A percentile compares a stretch with the other conserved stretches of the same genome.
Evolutionary conservation across 768 basidiomycete genomes (phyloP).

Genomic region (Mrakia blollopis): DNA sequence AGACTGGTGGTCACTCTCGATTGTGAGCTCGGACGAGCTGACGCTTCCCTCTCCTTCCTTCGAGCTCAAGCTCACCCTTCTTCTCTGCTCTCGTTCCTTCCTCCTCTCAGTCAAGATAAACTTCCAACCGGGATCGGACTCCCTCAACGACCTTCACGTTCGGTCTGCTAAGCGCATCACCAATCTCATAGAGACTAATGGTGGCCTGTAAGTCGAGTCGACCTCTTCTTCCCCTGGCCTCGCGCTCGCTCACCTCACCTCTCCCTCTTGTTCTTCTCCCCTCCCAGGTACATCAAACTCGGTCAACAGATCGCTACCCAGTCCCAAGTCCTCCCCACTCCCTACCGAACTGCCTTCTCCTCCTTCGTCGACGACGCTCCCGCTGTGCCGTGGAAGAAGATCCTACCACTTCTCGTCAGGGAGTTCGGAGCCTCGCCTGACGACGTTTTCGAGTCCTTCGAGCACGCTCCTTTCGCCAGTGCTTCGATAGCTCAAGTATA

Average conservation of each 20-base stretch:
- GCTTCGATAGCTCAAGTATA: constrained; percentile 90
- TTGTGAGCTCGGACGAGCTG: constrained; percentile 12
- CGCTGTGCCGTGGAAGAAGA: constrained; percentile 50
- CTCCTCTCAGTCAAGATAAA: constrained; percentile 79
- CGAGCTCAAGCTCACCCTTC: background rate
- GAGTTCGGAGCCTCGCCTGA: constrained; percentile 49
- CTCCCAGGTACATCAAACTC: constrained; percentile 37
- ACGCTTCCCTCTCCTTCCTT: background rate
- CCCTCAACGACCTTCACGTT: constrained; percentile 75
- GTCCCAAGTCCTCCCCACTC: constrained; percentile 72
- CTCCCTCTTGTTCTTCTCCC: background rate
- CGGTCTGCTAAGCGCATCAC: constrained; percentile 75
- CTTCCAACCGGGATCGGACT: constrained; percentile 62
- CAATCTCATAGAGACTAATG: constrained; percentile 60
- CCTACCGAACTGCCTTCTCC: constrained; percentile 74
- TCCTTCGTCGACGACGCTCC: constrained; percentile 85
- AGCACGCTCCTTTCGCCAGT: constrained; percentile 69
- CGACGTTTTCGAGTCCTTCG: constrained; percentile 74
- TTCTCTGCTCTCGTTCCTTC: constrained; percentile 51
- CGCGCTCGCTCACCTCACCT: background rate
- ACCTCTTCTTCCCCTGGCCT: constrained; percentile 62
- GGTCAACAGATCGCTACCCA: constrained; percentile 75
- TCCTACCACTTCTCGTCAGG: constrained; percentile 46
- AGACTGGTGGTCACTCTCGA: constrained; percentile 25
- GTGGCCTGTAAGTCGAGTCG: constrained; percentile 54